A percentile compares a stretch with the other conserved stretches of the same genome.
These are phyloP conservation scores for Chlamydomonas sp. DNA, from an alignment of 139 green algal genomes.

Conservation along the genomic window DNA sequence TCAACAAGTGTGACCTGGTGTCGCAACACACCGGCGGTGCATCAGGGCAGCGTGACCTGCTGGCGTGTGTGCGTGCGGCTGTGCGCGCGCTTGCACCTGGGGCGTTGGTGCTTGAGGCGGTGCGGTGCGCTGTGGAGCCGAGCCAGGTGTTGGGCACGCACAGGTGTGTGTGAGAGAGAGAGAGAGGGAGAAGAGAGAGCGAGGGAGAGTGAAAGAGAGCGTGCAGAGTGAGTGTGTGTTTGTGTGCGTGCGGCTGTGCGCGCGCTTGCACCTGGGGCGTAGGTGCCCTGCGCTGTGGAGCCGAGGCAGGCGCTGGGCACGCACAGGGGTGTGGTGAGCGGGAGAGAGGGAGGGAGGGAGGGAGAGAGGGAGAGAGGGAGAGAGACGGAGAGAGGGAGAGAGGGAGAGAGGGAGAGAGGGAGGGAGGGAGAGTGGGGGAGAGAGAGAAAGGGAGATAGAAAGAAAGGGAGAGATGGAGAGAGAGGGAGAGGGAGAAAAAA, in stretches of 20 bases:
- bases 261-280: neutral
- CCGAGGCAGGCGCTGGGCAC: neutral
- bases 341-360: neutral
- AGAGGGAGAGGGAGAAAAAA: no score
- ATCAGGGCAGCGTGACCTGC: neutral
- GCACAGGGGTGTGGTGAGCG: neutral
- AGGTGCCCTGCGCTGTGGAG: neutral
- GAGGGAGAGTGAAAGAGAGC: neutral
- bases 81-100: neutral
- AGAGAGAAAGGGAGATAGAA: no score
- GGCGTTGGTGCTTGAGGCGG: neutral
- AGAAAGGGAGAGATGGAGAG: no score
- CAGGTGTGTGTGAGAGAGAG: neutral
- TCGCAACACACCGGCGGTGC: neutral
- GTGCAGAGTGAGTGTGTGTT: neutral
- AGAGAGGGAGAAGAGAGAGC: neutral
- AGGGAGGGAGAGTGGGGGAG: no score
- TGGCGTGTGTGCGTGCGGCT: neutral
- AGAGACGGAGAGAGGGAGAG: neutral
- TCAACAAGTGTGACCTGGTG: slow-evolving; percentile 39
- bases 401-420: no score
- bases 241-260: neutral
- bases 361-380: neutral
- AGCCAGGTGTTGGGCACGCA: neutral
- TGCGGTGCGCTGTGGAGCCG: slow-evolving; percentile 2